Evolutionary conservation across 176 grass and related monocot species (phyloP).

Genomic region (Rhynchospora tenuis): DNA sequence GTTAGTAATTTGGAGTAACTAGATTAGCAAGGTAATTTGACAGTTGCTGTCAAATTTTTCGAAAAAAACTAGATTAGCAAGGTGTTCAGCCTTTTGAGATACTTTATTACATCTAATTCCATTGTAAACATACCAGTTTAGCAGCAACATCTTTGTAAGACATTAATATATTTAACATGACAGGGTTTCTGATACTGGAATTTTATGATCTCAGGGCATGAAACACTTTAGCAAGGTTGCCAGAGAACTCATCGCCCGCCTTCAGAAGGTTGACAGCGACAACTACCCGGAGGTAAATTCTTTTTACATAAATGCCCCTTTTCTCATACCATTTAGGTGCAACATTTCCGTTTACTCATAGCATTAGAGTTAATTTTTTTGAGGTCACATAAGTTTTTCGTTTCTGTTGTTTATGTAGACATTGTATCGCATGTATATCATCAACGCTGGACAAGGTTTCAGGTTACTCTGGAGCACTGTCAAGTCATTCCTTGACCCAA

Average conservation of each 20-base stretch:
- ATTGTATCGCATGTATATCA: conserved; percentile 95
- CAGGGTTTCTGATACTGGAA: not conserved
- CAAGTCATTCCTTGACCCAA: conserved; percentile 95
- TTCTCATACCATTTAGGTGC: not conserved
- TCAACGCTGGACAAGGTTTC: conserved; percentile 91
- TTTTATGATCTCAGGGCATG: conserved; percentile 42
- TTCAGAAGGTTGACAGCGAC: conserved; percentile 86
- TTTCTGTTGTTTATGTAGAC: conserved; percentile 38
- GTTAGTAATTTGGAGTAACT: too few relatives aligned
- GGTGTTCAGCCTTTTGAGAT: not conserved
- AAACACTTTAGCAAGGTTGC: conserved; percentile 95
- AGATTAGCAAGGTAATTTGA: too few relatives aligned
- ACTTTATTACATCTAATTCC: not conserved
- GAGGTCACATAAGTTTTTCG: not conserved
- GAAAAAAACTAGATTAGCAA: too few relatives aligned
- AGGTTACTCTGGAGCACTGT: conserved; percentile 94
- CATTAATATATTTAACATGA: not conserved
- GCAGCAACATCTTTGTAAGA: not conserved
- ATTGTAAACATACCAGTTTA: not conserved
- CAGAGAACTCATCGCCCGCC: conserved; percentile 74
- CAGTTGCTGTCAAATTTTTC: too few relatives aligned
- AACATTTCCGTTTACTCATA: not conserved
- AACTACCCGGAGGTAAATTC: conserved; percentile 89
- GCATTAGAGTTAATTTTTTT: not conserved
- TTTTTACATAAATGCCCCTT: not conserved